Base-by-base conservation (phyloP, 177 flowering plant genomes). In the Tripterygium wilfordii region DNA sequence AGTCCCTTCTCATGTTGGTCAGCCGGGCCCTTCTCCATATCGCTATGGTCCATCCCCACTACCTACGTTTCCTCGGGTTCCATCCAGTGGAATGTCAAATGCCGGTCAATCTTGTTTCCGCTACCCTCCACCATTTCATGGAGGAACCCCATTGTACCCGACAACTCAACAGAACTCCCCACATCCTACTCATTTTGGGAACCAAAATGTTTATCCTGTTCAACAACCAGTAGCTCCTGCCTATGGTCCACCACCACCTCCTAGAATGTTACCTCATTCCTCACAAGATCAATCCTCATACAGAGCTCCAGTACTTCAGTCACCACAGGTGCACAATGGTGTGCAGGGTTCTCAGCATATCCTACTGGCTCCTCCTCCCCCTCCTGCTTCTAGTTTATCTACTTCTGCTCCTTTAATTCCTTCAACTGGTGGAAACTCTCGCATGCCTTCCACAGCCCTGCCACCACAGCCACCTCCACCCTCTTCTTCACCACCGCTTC, bases 191-290 rank as follows among this genome's bases (percentile, higher is more conserved):
- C 60, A 51, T 25, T 24, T 43, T 27, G 67, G 72, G 48, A 21
- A 50, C 19, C 79, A 58, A 25, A 70, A 54, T 53, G 43, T 56
- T 31, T 59, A 54, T 49, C 69, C 61, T 35, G 40, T 42, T 20
- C 54, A 54, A 21, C 66, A 53, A 10, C 45, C 55, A 16, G 27
- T 36, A 16, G 48, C 51, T 49, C 54, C 61, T 45, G 37, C 48
- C 13, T 47, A 57, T 47, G 52, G 10, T 28, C 60, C 59, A 5
- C 52, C 31, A 12, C 76, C 67, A 20, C 63, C 67, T 42, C 73
- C 74, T 5, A n/a, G n/a, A n/a, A n/a, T n/a, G n/a, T n/a, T n/a
- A n/a, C 79, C 65, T 14, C 72, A 72, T 49, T 70, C 66, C 38
- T 54, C 68, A 19, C 77, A 68, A 49, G 68, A 74, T 40, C 76